A percentile compares a stretch with the other conserved stretches of the same genome.
These are phyloP conservation scores for Sphaerulina musiva DNA, from an alignment of 2,329 filamentous ascomycete genomes.

Conservation along the genomic window DNA sequence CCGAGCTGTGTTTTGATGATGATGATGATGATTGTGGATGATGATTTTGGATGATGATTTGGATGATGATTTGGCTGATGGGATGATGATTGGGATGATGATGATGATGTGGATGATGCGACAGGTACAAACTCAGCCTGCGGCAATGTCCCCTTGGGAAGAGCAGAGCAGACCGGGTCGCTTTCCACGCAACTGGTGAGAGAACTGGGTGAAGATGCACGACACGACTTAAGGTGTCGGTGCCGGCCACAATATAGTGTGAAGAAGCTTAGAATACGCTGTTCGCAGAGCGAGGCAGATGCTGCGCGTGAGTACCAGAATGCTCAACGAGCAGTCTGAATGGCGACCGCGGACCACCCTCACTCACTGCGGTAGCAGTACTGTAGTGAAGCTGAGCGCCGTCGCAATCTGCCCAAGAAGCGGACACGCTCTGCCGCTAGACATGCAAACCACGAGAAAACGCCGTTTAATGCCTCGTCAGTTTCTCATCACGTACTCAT, in stretches of 20 bases:
- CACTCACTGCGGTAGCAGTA: background rate
- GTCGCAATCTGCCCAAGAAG: slow-evolving; percentile 20
- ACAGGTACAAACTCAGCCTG: slow-evolving; percentile 5
- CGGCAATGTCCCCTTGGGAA: slow-evolving; percentile 5
- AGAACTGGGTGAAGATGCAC: slow-evolving; percentile 11
- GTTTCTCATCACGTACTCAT: slow-evolving; percentile 21
- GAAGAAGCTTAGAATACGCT: slow-evolving; percentile 13
- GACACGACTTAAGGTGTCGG: slow-evolving; percentile 24
- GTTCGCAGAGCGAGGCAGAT: slow-evolving; percentile 15
- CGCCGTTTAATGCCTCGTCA: slow-evolving; percentile 18
- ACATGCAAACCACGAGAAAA: slow-evolving; percentile 16
- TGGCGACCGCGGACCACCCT: background rate
- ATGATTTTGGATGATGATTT: background rate
- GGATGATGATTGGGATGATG: background rate
- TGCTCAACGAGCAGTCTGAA: slow-evolving; percentile 12
- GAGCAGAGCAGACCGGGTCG: slow-evolving; percentile 3
- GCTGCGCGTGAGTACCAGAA: slow-evolving; percentile 6
- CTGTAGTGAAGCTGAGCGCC: slow-evolving; percentile 5
- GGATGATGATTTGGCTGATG: background rate
- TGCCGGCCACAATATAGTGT: slow-evolving; percentile 13
- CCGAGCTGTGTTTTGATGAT: slow-evolving; percentile 1
- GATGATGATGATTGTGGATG: background rate
- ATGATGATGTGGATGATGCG: too few species aligned
- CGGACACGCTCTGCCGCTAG: slow-evolving; percentile 15
- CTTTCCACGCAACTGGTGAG: slow-evolving; percentile 10